These are phyloP conservation scores for Termitomyces sp. DNA, from an alignment of 768 basidiomycete species.

Conservation along the genomic window DNA sequence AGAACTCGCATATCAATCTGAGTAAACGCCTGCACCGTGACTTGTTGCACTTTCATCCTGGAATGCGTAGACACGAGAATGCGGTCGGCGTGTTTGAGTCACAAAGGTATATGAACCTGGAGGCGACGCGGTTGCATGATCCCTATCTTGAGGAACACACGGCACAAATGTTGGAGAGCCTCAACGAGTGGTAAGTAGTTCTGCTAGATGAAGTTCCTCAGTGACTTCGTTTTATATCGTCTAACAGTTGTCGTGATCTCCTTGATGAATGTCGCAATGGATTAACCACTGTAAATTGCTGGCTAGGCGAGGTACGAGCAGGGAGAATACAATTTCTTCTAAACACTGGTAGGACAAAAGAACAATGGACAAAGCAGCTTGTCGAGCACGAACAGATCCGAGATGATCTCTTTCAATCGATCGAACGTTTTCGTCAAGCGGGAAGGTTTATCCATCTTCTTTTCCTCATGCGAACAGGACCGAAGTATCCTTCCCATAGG, in stretches of 20 bases:
- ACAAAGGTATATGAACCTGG: slow-evolving; percentile 64
- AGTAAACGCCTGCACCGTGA: slow-evolving; percentile 30
- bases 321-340: slow-evolving; percentile 34
- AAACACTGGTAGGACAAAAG: slow-evolving; percentile 22
- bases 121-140: slow-evolving; percentile 48
- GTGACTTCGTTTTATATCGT: neutral
- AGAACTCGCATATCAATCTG: slow-evolving; percentile 18
- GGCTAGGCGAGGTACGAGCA: slow-evolving; percentile 41
- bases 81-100: slow-evolving; percentile 73
- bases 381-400: slow-evolving; percentile 32
- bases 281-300: slow-evolving; percentile 37
- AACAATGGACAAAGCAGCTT: slow-evolving; percentile 27
- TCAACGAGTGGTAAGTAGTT: slow-evolving; percentile 35
- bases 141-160: slow-evolving; percentile 40
- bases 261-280: slow-evolving; percentile 37
- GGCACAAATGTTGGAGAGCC: slow-evolving; percentile 34
- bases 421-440: slow-evolving; percentile 44
- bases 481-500: slow-evolving; percentile 16
- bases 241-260: slow-evolving; percentile 44
- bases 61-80: slow-evolving; percentile 36
- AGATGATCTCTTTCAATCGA: slow-evolving; percentile 25
- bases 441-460: slow-evolving; percentile 36
- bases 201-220: too few relatives aligned
- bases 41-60: slow-evolving; percentile 33
- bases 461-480: neutral